Evolutionary conservation across 129 eudicot genomes (phyloP).

Genomic region (Solidago caesia): DNA sequence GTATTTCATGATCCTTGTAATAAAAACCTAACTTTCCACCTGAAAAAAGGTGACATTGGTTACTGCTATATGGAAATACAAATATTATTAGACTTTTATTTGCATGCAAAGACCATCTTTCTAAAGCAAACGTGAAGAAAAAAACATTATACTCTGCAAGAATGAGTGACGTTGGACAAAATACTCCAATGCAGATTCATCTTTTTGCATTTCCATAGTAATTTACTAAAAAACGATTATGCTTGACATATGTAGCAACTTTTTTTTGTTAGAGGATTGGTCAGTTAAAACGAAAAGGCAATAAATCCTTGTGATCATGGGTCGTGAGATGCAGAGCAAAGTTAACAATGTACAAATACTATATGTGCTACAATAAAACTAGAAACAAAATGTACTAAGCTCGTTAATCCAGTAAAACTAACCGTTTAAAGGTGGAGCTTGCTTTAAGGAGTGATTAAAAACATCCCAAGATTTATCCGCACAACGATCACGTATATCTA

Average conservation of each 20-base stretch:
- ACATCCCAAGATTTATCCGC: slow-evolving; percentile 89
- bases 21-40: slow-evolving; percentile 92
- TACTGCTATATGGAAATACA: not conserved
- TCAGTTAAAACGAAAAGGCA: not conserved
- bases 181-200: not conserved
- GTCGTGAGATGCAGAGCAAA: not conserved
- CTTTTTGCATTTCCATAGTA: not conserved
- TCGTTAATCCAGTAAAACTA: slow-evolving; percentile 24
- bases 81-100: not conserved
- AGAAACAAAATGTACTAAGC: not conserved
- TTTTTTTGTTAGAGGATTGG: not conserved
- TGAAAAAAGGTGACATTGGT: slow-evolving; percentile 15
- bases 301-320: not conserved
- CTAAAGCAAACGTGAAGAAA: not conserved
- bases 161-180: not conserved
- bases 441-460: slow-evolving; percentile 63
- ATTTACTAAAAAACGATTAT: not conserved
- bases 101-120: not conserved
- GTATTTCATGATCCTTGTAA: slow-evolving; percentile 90
- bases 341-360: slow-evolving; percentile 3
- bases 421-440: slow-evolving; percentile 86
- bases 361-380: not conserved
- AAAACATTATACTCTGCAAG: not conserved
- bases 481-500: slow-evolving; percentile 75
- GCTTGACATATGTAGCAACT: not conserved